phyloP scores from a whole-genome alignment of 345 rosid species.

The Pistacia vera region DNA sequence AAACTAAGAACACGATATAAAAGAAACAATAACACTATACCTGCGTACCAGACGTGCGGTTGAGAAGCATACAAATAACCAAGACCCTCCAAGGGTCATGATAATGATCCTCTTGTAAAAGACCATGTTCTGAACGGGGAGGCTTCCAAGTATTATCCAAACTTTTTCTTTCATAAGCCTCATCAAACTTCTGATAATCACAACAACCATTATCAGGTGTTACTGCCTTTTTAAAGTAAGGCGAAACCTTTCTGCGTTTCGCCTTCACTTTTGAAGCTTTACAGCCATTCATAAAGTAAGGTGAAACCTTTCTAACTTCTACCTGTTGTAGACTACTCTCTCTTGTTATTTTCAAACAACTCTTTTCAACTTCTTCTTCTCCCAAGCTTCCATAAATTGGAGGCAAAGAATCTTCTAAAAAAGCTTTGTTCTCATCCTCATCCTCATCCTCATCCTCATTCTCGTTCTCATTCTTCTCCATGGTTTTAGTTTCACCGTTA shows the following conservation, averaged over 20 bases:
- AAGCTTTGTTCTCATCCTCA: background rate
- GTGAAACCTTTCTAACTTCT: conserved; percentile 35
- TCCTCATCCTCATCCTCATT: background rate
- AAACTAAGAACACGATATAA: background rate
- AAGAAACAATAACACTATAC: conserved; percentile 25
- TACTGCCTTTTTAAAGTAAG: conserved; percentile 30
- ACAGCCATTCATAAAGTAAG: conserved; percentile 21
- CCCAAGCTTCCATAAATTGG: background rate
- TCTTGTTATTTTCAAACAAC: background rate
- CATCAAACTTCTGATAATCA: conserved; percentile 44
- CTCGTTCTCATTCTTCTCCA: background rate
- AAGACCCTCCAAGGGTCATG: conserved; percentile 74
- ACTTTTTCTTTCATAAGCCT: conserved; percentile 53
- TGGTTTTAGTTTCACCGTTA: background rate
- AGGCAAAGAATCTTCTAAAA: background rate
- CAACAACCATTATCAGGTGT: conserved; percentile 25
- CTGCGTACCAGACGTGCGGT: conserved; percentile 62
- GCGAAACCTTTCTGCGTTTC: conserved; percentile 30
- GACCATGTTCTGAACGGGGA: conserved; percentile 47
- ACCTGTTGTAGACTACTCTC: background rate
- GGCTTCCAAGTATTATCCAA: conserved; percentile 57
- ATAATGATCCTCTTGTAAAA: conserved; percentile 64
- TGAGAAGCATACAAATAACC: conserved; percentile 77
- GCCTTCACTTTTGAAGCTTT: conserved; percentile 8
- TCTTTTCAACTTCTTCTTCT: background rate